These are phyloP conservation scores for Hymenotorrendiella dingleyae DNA, from an alignment of 2,329 filamentous ascomycete genomes.

Conservation along the genomic window DNA sequence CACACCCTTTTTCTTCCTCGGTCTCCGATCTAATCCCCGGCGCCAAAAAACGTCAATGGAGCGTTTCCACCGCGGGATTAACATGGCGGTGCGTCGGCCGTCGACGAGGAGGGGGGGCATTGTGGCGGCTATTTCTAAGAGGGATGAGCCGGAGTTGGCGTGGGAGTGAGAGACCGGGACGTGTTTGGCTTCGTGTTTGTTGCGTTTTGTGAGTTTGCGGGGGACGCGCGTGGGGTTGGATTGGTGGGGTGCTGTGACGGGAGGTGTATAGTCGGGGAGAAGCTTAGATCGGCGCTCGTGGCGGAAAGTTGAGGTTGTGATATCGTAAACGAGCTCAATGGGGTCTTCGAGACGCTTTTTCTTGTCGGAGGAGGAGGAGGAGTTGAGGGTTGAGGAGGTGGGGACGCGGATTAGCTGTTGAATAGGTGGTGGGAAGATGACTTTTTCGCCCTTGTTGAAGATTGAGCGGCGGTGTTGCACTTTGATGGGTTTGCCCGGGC, in stretches of 20 bases:
- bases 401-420: neutral
- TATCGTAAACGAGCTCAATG: conserved; percentile 16
- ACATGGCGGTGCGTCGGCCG: conserved; percentile 9
- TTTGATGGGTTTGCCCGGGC: neutral
- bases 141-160: neutral
- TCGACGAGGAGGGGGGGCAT: conserved; percentile 17
- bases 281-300: conserved; percentile 7
- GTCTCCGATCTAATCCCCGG: neutral
- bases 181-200: neutral
- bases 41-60: conserved; percentile 10
- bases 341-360: neutral
- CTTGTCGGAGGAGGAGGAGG: neutral
- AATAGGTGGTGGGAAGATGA: neutral
- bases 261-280: conserved; percentile 4
- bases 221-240: neutral
- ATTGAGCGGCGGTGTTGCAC: too few species aligned
- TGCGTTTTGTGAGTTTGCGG: neutral
- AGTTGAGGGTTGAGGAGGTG: neutral
- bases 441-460: neutral
- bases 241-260: neutral
- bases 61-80: conserved; percentile 8
- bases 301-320: conserved; percentile 10
- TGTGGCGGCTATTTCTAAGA: conserved; percentile 7
- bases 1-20: too few species aligned
- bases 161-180: neutral